phyloP scores from a whole-genome alignment of 2,329 filamentous ascomycete species.

The Venturia pyrina region DNA sequence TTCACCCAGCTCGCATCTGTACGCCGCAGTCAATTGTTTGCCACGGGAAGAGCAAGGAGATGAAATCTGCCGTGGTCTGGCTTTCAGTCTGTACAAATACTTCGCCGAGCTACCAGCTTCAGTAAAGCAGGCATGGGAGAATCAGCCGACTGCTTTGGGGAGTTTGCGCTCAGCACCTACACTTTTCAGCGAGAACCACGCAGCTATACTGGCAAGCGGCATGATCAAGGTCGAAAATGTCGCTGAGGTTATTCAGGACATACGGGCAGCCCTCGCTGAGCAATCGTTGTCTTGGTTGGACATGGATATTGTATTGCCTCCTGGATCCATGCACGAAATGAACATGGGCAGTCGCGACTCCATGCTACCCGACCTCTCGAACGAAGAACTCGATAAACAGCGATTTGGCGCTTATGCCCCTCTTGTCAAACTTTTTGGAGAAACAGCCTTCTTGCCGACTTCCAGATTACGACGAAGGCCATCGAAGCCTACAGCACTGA shows the following conservation, averaged over 20 bases:
- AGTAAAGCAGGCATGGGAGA: slow-evolving; percentile 61
- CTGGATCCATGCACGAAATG: slow-evolving; percentile 52
- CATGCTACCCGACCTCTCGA: slow-evolving; percentile 48
- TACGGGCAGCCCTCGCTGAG: slow-evolving; percentile 68
- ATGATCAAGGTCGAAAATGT: slow-evolving; percentile 77
- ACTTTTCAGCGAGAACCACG: slow-evolving; percentile 85
- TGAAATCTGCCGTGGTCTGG: slow-evolving; percentile 80
- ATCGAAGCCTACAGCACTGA: slow-evolving; percentile 73
- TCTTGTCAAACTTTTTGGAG: slow-evolving; percentile 69
- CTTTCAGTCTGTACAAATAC: slow-evolving; percentile 89
- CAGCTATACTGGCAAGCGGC: slow-evolving; percentile 75
- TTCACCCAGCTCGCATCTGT: slow-evolving; percentile 84
- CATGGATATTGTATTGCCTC: slow-evolving; percentile 74
- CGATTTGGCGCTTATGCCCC: slow-evolving; percentile 72
- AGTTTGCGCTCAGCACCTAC: slow-evolving; percentile 53
- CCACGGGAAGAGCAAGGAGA: slow-evolving; percentile 93
- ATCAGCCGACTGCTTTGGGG: slow-evolving; percentile 41
- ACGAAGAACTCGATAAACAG: slow-evolving; percentile 55
- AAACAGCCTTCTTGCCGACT: slow-evolving; percentile 78
- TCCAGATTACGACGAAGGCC: slow-evolving; percentile 75
- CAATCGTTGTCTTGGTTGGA: slow-evolving; percentile 80
- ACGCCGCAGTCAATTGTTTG: slow-evolving; percentile 79
- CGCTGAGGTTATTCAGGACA: slow-evolving; percentile 58
- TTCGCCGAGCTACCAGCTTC: slow-evolving; percentile 74
- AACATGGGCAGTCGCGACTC: slow-evolving; percentile 36